A percentile compares a stretch with the other conserved stretches of the same genome.
These are phyloP conservation scores for Leccinum pallidistipes DNA, from an alignment of 1,284 basidiomycete genomes.

Conservation along the genomic window DNA sequence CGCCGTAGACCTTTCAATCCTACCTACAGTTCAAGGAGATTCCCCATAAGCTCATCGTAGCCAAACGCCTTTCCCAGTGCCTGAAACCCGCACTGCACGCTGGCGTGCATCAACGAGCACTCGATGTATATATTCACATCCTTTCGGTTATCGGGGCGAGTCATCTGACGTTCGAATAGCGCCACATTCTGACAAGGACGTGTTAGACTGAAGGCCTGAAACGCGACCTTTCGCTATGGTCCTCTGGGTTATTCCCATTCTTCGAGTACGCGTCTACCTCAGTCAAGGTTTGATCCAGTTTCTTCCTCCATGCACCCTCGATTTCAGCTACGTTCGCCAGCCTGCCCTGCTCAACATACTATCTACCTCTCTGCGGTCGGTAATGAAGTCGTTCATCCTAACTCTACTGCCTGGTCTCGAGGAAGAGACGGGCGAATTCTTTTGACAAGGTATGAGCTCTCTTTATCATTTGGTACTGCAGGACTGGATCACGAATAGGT, in stretches of 20 bases:
- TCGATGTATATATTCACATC: constrained; percentile 95
- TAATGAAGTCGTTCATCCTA: constrained; percentile 93
- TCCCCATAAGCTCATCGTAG: constrained; percentile 90
- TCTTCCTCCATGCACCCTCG: background rate
- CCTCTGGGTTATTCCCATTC: constrained; percentile 88
- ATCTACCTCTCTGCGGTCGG: constrained; percentile 92
- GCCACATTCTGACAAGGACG: constrained; percentile 7
- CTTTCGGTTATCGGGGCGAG: constrained; percentile 86
- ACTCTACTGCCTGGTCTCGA: constrained; percentile 92
- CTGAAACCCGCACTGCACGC: constrained; percentile 95
- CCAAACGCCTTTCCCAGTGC: constrained; percentile 95
- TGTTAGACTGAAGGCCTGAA: constrained; percentile 82
- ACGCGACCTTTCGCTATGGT: constrained; percentile 80
- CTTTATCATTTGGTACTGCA: constrained; percentile 1
- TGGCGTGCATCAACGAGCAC: constrained; percentile 93
- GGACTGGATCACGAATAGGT: constrained; percentile 52
- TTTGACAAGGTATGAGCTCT: constrained; percentile 72
- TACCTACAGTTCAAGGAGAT: constrained; percentile 94
- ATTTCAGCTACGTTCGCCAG: constrained; percentile 37
- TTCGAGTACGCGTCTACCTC: constrained; percentile 98
- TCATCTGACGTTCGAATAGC: constrained; percentile 11
- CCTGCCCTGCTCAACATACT: constrained; percentile 84
- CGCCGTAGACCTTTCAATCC: constrained; percentile 81
- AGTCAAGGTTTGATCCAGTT: constrained; percentile 63
- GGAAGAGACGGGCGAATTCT: constrained; percentile 95